A percentile compares a stretch with the other conserved stretches of the same genome.
Evolutionary conservation across 768 basidiomycete species (phyloP).

Genomic region (Cubamyces sp.): DNA sequence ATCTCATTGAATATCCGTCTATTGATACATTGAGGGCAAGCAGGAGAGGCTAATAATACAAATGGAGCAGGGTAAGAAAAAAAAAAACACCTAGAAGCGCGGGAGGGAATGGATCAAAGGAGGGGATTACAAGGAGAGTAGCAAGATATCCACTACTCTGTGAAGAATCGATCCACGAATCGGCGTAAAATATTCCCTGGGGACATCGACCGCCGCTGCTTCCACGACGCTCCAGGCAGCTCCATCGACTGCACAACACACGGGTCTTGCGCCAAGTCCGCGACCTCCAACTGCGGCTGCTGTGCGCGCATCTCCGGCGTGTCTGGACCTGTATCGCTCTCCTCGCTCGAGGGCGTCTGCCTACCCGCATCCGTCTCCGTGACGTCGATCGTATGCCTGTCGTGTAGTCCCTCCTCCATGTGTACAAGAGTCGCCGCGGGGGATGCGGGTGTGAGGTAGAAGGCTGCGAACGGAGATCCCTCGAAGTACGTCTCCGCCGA

Average conservation of each 20-base stretch:
- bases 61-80: too few species aligned
- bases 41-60: too few species aligned
- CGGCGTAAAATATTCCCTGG: slow-evolving; percentile 22
- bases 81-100: too few species aligned
- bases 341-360: slow-evolving; percentile 3
- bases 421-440: neutral
- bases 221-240: neutral
- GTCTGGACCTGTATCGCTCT: slow-evolving; percentile 2
- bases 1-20: too few species aligned
- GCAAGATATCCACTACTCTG: slow-evolving; percentile 4
- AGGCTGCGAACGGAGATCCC: slow-evolving; percentile 5
- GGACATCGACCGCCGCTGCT: slow-evolving; percentile 8
- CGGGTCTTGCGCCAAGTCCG: neutral
- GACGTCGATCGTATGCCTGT: neutral
- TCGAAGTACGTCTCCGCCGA: slow-evolving; percentile 27
- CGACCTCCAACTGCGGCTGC: slow-evolving; percentile 8
- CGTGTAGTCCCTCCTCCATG: slow-evolving; percentile 1
- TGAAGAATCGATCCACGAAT: slow-evolving; percentile 27
- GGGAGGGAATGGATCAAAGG: too few species aligned
- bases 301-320: slow-evolving; percentile 18
- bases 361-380: neutral
- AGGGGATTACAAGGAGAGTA: too few species aligned
- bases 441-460: neutral
- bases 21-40: too few species aligned
- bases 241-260: neutral